Base-by-base conservation (phyloP, 1,284 basidiomycete species). In the Moniliophthora roreri region DNA sequence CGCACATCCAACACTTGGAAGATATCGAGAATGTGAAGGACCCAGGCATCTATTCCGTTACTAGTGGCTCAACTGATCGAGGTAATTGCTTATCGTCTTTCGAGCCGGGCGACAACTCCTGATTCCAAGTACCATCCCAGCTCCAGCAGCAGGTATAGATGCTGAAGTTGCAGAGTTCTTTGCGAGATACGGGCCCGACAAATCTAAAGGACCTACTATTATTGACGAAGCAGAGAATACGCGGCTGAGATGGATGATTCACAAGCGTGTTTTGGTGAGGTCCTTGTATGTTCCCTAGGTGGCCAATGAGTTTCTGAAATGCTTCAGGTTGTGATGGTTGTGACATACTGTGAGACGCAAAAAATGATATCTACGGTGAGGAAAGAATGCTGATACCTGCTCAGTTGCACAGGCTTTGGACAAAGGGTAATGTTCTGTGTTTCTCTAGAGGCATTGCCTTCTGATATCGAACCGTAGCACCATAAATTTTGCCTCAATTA, bases 311-410 rank as follows among this genome's bases (percentile, higher is more conserved):
- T 45, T 23, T 32, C 38, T 37, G 26, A 23, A 34, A 13, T 23
- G 15, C 21, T 16, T 42, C 21, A 73, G 71, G 59, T 66, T 26
- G 73, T 81, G 44, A 81, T 82, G 79, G 74, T 82, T 32, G 66
- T 77, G 20, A 81, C 79, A n/a, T 81, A 82, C 63, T 80, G 71
- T 73, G 52, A n/a, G n/a, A n/a, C n/a, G n/a, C n/a, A n/a, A n/a
- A n/a, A n/a, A n/a, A n/a, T n/a, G n/a, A n/a, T n/a, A n/a, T n/a
- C n/a, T n/a, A n/a, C n/a, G n/a, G n/a, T n/a, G n/a, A n/a, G n/a
- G n/a, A n/a, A n/a, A n/a, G n/a, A n/a, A n/a, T n/a, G n/a, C n/a
- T n/a, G n/a, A n/a, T n/a, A n/a, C n/a, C n/a, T n/a, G n/a, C n/a
- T n/a, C 13, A 73, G 72, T 74, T 55, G 72, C 71, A 6, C 79